These are phyloP conservation scores for Vigna mungo DNA, from an alignment of 306 rosid species.

Conservation along the genomic window DNA sequence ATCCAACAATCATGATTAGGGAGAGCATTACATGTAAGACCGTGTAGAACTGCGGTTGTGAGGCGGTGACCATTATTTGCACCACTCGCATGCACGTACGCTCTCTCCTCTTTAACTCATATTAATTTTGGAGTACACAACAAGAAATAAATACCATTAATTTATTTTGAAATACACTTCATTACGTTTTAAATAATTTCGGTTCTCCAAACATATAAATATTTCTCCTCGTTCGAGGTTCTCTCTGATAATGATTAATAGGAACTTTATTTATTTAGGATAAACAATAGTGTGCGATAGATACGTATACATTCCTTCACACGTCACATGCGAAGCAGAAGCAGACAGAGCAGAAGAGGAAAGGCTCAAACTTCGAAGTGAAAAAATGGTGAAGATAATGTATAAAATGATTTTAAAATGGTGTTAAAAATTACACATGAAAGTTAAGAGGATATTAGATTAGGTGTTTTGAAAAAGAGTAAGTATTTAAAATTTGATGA, in stretches of 20 bases:
- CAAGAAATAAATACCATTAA: not conserved
- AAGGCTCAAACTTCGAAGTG: conserved; percentile 3
- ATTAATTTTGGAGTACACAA: not conserved
- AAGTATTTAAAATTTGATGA: not conserved
- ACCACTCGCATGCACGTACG: conserved; percentile 36
- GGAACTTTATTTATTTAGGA: not conserved
- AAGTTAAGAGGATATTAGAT: not conserved
- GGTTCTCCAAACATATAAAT: not conserved
- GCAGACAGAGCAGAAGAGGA: not conserved
- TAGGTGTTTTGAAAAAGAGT: not conserved
- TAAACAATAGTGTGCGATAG: not conserved
- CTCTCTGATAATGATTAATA: not conserved
- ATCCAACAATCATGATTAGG: conserved; percentile 86
- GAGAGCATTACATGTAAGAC: conserved; percentile 45
- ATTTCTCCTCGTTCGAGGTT: not conserved
- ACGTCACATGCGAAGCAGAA: conserved; percentile 13
- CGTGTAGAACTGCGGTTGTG: conserved; percentile 44
- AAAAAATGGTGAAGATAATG: not conserved
- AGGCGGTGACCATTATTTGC: conserved; percentile 43
- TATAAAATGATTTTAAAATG: not conserved
- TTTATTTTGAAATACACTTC: not conserved
- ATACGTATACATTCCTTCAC: conserved; percentile 8
- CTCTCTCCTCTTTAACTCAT: conserved; percentile 7
- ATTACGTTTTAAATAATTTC: not conserved
- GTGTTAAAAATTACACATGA: too few species aligned